phyloP scores from a whole-genome alignment of 208 protist genomes.

The Trypanosomatidae sp. region DNA sequence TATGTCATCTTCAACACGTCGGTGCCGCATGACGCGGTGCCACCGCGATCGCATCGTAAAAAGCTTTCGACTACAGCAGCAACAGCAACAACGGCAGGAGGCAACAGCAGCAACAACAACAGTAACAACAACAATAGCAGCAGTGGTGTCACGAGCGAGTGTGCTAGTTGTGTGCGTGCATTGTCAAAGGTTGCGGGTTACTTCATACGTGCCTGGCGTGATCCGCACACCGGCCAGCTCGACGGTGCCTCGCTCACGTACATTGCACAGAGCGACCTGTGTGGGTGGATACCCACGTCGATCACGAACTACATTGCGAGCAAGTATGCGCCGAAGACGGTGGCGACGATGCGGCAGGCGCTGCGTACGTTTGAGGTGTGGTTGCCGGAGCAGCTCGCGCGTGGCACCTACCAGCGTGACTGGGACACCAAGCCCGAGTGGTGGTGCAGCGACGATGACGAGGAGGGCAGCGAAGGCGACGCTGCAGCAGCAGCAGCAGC shows the following conservation, averaged over 20 bases:
- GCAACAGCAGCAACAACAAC: not conserved
- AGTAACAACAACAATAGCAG: slow-evolving; percentile 12
- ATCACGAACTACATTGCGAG: slow-evolving; percentile 70
- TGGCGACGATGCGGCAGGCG: slow-evolving; percentile 30
- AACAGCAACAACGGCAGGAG: slow-evolving; percentile 25
- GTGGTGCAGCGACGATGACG: slow-evolving; percentile 16
- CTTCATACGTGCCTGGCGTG: slow-evolving; percentile 53
- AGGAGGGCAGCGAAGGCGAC: too few relatives aligned
- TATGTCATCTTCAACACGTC: slow-evolving; percentile 87
- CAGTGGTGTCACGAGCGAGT: not conserved
- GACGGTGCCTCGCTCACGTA: slow-evolving; percentile 58
- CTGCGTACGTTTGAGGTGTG: slow-evolving; percentile 34
- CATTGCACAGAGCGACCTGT: slow-evolving; percentile 71
- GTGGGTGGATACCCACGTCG: slow-evolving; percentile 66
- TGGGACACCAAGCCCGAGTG: slow-evolving; percentile 28
- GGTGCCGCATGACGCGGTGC: slow-evolving; percentile 48
- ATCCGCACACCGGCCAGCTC: slow-evolving; percentile 18
- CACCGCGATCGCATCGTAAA: slow-evolving; percentile 22
- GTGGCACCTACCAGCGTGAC: slow-evolving; percentile 42
- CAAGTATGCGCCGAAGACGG: slow-evolving; percentile 68
- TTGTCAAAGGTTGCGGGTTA: slow-evolving; percentile 78
- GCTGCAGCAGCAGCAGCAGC: too few relatives aligned
- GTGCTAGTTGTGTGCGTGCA: slow-evolving; percentile 47
- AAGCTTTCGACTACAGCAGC: slow-evolving; percentile 15
- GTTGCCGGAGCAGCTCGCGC: slow-evolving; percentile 35